phyloP scores from a whole-genome alignment of 208 protist species.

The Trypanosoma conorhini region DNA sequence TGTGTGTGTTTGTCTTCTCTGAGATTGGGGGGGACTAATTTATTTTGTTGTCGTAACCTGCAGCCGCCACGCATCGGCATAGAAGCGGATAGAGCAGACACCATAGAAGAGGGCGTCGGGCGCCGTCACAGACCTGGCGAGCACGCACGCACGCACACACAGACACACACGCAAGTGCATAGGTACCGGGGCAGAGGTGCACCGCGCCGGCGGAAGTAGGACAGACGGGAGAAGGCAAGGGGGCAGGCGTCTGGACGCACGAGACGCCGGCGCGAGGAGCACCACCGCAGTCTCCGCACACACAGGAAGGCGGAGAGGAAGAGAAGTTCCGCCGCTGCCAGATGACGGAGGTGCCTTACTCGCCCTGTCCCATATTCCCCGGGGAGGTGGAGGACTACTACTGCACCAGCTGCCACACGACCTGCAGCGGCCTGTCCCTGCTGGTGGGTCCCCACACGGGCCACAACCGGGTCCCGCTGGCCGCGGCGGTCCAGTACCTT shows the following conservation, averaged over 20 bases:
- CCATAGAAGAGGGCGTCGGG: not conserved
- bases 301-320: not conserved
- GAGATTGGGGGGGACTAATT: no score
- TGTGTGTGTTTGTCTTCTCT: no score
- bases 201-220: no score
- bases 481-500: constrained; percentile 38
- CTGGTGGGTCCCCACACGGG: constrained; percentile 71
- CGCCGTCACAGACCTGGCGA: not conserved
- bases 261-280: not conserved
- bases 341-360: constrained; percentile 18
- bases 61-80: not conserved
- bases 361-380: constrained; percentile 30
- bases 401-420: constrained; percentile 57
- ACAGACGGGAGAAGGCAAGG: no score
- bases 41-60: no score
- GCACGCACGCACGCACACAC: not conserved
- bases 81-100: constrained; percentile 3
- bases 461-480: constrained; percentile 59
- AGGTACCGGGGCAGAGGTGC: no score
- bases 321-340: not conserved
- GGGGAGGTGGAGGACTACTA: constrained; percentile 50
- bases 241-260: no score
- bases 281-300: not conserved
- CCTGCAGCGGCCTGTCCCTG: constrained; percentile 49
- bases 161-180: no score